Evolutionary conservation across 805 yeast species (phyloP), one percentile per base, ranked within the genome.

Genomic region (Ogataea neopini): DNA sequence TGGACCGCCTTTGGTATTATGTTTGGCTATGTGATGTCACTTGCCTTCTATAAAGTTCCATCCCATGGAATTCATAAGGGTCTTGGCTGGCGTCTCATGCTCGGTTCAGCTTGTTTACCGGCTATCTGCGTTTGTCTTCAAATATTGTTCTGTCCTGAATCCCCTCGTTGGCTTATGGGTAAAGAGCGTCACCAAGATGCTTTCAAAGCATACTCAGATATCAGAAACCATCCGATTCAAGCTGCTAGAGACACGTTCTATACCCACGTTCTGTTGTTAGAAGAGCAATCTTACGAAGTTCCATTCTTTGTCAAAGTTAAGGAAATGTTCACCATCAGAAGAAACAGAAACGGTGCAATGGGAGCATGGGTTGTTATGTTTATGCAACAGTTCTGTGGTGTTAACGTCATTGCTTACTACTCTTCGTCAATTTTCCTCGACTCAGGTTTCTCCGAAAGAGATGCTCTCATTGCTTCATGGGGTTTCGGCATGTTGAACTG

Each of bases 371-470:
- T 88, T 53, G 88, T 83, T 50, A 88, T 89, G 81, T 86, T 88
- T 62, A 84, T 85, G 88, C 96, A 88, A 71, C 96, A 88, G 65
- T 86, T 88, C 70, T 88, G 96, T 69, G 96, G 96, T 57, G 80
- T 88, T 64, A 88, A 88, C 61, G 92, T 88, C 44, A 87, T 88
- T 67, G 92, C 95, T 15, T 86, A 87, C 68, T 88, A 86, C 67
- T 85, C 92, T 1, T 83, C 94, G 0, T 74, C 86, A 8, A 88
- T 88, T 48, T 88, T 88, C 68, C 66, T 75, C 18, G 76, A 82
- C 48, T 80, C 90, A 18, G 86, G 85, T 36, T 83, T 84, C 66
- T 66, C 77, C 34, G 80, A 77, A 51, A 72, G 77, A 51, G 73
- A 78, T 49, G 83, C 96, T 0, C 67, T 88, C 61, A 69, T 85